Conservation (phyloP, 73 alveolate genomes). For the Paramecium caudatum region DNA sequence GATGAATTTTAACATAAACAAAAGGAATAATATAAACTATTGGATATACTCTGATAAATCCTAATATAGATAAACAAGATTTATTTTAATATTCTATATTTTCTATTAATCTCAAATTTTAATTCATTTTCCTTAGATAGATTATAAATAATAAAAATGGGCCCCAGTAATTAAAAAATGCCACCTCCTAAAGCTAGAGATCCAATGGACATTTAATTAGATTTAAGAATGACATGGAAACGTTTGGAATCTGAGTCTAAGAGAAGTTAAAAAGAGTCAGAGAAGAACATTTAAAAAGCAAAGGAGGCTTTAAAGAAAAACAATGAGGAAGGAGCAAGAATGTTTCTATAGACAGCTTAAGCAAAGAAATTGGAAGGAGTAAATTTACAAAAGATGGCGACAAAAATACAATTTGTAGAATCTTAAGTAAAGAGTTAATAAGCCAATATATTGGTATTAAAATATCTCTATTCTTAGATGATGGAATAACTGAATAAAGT, state of each 20-base stretch:
- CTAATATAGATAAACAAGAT: too few relatives aligned
- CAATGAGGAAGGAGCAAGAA: conserved; percentile 66
- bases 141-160: conserved; percentile 8
- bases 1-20: too few relatives aligned
- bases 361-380: conserved; percentile 38
- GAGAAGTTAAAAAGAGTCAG: conserved; percentile 50
- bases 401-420: conserved; percentile 33
- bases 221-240: conserved; percentile 47
- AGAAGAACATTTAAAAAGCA: conserved; percentile 33
- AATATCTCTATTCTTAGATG: background rate
- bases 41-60: too few relatives aligned
- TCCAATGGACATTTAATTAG: conserved; percentile 59
- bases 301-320: conserved; percentile 53
- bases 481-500: conserved; percentile 39
- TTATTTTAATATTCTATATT: too few relatives aligned
- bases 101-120: too few relatives aligned
- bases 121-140: too few relatives aligned
- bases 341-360: conserved; percentile 54
- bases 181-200: conserved; percentile 43
- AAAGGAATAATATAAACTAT: too few relatives aligned
- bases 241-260: conserved; percentile 54
- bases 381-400: conserved; percentile 65
- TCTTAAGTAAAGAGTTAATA: conserved; percentile 11
- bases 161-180: background rate
- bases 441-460: background rate